Percentiles rank a stretch among this genome's conserved stretches.
Conservation (phyloP, 2,329 filamentous ascomycete genomes). For the Phialophora macrospora region DNA sequence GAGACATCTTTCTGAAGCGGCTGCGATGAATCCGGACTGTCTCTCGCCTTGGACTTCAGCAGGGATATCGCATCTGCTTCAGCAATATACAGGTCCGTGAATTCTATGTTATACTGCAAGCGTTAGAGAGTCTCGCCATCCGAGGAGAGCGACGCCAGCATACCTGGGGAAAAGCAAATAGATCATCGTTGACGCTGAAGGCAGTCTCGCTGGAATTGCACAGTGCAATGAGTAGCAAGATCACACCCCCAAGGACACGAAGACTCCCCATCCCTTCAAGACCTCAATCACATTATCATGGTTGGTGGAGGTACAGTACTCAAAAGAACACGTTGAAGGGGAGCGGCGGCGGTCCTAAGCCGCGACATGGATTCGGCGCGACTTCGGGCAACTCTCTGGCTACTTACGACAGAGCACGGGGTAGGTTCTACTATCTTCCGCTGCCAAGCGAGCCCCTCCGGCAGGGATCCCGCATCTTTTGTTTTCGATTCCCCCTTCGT, state of each 20-base stretch:
- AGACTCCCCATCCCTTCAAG: conserved; percentile 6
- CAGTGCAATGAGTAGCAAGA: background rate
- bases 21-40: background rate
- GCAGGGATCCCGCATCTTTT: background rate
- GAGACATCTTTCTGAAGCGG: conserved; percentile 23
- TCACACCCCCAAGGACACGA: background rate
- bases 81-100: conserved; percentile 66
- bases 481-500: background rate
- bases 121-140: conserved; percentile 17
- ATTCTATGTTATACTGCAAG: conserved; percentile 76
- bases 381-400: background rate
- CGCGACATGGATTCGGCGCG: background rate
- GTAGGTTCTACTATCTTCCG: background rate
- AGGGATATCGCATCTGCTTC: conserved; percentile 31
- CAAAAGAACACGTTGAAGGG: background rate
- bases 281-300: conserved; percentile 1
- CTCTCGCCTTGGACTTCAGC: conserved; percentile 19
- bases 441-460: background rate
- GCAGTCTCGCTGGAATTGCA: conserved; percentile 58
- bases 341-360: no score
- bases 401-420: background rate
- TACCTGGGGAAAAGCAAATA: conserved; percentile 86
- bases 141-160: conserved; percentile 34
- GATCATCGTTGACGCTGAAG: conserved; percentile 87
- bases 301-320: background rate